Conservation (phyloP, 495 filamentous ascomycete genomes). For the Penicillium angulare region DNA sequence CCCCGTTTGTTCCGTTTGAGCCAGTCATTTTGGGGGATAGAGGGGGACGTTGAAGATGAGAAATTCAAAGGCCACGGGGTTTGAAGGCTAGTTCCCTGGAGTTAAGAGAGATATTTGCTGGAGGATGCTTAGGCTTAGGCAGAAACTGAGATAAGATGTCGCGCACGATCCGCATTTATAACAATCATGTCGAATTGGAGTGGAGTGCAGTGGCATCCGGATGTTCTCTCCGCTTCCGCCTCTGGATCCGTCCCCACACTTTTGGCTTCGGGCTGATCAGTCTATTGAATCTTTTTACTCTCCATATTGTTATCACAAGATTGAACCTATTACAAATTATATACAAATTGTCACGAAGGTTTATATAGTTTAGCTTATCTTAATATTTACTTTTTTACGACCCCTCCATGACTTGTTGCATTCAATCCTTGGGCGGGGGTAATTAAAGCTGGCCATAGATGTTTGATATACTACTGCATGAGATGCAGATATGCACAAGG, state of each 20-base stretch:
- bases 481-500: not conserved
- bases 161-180: constrained; percentile 10
- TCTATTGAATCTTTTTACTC: too few relatives aligned
- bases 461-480: too few relatives aligned
- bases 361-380: too few relatives aligned
- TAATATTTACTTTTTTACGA: too few relatives aligned
- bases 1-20: constrained; percentile 15
- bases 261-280: too few relatives aligned
- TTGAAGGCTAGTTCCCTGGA: not conserved
- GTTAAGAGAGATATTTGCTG: not conserved
- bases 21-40: constrained; percentile 7
- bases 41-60: not conserved
- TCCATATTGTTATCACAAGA: not conserved
- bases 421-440: too few relatives aligned
- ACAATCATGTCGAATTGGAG: constrained; percentile 5
- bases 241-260: constrained; percentile 20
- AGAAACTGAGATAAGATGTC: constrained; percentile 3
- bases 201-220: constrained; percentile 11
- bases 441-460: too few relatives aligned
- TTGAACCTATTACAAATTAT: too few relatives aligned
- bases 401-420: too few relatives aligned
- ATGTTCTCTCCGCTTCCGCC: constrained; percentile 26
- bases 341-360: too few relatives aligned
- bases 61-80: too few relatives aligned
- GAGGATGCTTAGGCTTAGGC: not conserved